Evolutionary conservation across 345 rosid species (phyloP), one percentile per base, ranked within the genome.

Genomic region (Toxicodendron radicans): DNA sequence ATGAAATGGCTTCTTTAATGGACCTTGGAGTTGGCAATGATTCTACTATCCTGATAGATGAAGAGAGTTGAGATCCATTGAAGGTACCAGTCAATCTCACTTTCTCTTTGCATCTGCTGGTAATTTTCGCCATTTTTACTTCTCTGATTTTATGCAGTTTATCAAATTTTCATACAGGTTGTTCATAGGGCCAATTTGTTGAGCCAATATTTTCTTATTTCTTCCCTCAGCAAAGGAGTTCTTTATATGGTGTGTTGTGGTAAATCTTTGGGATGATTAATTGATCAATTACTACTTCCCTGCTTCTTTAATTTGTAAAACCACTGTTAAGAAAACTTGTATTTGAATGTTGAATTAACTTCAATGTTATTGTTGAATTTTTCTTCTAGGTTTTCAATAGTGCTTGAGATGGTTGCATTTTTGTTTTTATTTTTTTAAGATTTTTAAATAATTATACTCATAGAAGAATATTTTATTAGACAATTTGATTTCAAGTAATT

Each of bases 31-130:
- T 90, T 69, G 86, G 91, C 70, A 79, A 77, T 12, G 87, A 78
- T 8, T 91, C 91, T 1, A 89, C 88, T 43, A 76, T 95, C 76
- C 88, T 95, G 17, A 85, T 95, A 18, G 98, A 91, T 66, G 96
- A 89, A 83, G 90, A 83, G 80, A 79, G 78, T 70, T 88, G 78
- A 32, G 32, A 62, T 49, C 49, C 35, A 35, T 16, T 52, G 35
- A 71, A 20, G 75, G 49, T 72, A 14, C 10, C 68, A 21, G 8
- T 52, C 30, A 20, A 46, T 17, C 3, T 1, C 20, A 20, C 4
- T 48, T 18, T 51, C 24, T 33, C 38, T 27, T n/a, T 35, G 60
- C 33, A 20, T n/a, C 5, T 23, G 24, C 27, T 45, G 8, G 16
- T n/a, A 43, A 30, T 23, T 32, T 18, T 27, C 6, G 5, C 13